Base-by-base conservation (phyloP, 2,329 filamentous ascomycete species). In the Hymenoscyphus albidus region DNA sequence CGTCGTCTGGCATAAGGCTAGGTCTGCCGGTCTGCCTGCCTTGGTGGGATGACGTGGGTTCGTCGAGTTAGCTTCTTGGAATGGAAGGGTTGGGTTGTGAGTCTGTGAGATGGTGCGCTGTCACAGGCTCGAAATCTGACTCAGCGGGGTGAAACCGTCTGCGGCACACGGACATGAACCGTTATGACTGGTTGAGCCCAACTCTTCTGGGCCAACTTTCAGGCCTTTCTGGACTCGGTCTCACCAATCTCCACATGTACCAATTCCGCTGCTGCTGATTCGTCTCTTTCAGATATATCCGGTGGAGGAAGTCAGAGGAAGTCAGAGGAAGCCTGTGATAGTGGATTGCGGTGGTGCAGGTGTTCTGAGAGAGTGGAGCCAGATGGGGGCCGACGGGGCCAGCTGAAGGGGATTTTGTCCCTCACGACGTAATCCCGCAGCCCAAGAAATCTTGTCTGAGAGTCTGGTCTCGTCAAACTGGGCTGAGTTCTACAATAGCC, bases 41-140 rank as follows among this genome's bases (percentile, higher is more conserved):
- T 59, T 38, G 62, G 66, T 66, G 66, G 66, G 67, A 69, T 71
- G 70, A 71, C 67, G 69, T 14, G 18, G n/a, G 42, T 44, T 44
- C 51, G 59, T 51, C 59, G 44, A 61, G 60, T 62, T 55, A 62
- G 59, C 68, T 61, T 67, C 54, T 60, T 35, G 64, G 59, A 54
- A 27, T 67, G 67, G 67, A 69, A 64, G 64, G 67, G 69, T 63
- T 66, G 66, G 68, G 64, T 64, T 42, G 64, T 27, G 27, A 27
- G 27, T 27, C 35, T 62, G 61, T 67, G 42, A 40, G 44, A 68
- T 69, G 42, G 59, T 66, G 65, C 62, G 64, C 63, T 68, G 67
- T 70, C 68, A 70, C 68, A 67, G 65, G 69, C 62, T 59, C 59
- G 44, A 44, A 61, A 56, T 58, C 61, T 39, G 59, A 62, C 42